These are phyloP conservation scores for Fagus crenata DNA, from an alignment of 306 rosid species.

Conservation along the genomic window DNA sequence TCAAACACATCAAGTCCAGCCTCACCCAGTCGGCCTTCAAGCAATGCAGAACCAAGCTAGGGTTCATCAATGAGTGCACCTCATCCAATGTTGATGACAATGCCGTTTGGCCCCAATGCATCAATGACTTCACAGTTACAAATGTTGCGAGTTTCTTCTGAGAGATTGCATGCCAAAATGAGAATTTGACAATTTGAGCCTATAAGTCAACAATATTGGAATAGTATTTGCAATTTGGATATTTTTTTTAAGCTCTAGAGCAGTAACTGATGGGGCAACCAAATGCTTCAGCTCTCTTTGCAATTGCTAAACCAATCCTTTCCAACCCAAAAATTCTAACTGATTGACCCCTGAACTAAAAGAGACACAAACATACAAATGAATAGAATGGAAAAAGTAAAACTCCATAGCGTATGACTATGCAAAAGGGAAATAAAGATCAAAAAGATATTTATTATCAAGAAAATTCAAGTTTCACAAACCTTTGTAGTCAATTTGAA, in stretches of 20 bases:
- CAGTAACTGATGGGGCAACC: conserved; percentile 53
- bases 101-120: conserved; percentile 63
- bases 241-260: conserved; percentile 50
- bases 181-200: conserved; percentile 54
- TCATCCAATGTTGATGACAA: conserved; percentile 63
- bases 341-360: conserved; percentile 63
- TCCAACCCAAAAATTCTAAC: conserved; percentile 74
- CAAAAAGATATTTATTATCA: too few relatives aligned
- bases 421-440: background rate
- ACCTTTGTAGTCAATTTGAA: conserved; percentile 50
- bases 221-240: conserved; percentile 49
- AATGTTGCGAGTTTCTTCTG: conserved; percentile 55
- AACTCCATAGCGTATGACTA: background rate
- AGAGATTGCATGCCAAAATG: conserved; percentile 55
- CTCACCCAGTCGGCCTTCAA: conserved; percentile 57
- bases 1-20: conserved; percentile 79
- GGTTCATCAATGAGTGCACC: conserved; percentile 47
- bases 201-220: conserved; percentile 42
- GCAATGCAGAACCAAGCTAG: conserved; percentile 59
- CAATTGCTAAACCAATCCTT: conserved; percentile 70
- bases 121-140: conserved; percentile 54
- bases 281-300: conserved; percentile 61
- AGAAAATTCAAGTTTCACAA: background rate
- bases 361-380: conserved; percentile 14
- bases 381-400: background rate